Base-by-base conservation (phyloP, 495 filamentous ascomycete genomes). In the Staphylotrichum longicolle region DNA sequence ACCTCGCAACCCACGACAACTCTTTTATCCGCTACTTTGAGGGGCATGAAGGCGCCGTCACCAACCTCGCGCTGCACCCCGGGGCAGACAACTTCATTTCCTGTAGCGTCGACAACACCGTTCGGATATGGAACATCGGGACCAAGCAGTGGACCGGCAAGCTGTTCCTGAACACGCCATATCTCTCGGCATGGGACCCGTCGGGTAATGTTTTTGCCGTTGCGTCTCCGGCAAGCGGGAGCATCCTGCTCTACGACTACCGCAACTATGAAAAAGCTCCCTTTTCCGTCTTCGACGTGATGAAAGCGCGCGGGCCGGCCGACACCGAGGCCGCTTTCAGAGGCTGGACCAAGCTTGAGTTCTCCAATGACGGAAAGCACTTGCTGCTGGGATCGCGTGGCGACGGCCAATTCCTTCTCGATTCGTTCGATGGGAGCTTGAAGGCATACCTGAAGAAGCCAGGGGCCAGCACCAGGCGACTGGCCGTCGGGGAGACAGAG, bases 1-100 rank as follows among this genome's bases (percentile, higher is more conserved):
- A 96, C 72, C 85, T 99, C 44, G 90, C 91, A 8, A 90, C 93
- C 6, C 95, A 98, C 72, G 93, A 97, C 67, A 96, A 96, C 75
- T 86, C 85, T 35, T 99, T 93, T 69, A 85, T 98, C 60, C 88
- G 95, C 54, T 99, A 99, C 75, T 98, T 98, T 70, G 85, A 86
- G 33, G 94, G 92, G 48, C 94, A 97, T 75, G 87, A 87, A 33
- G 86, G 82, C 20, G 76, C 87, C 30, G 94, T 99, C 11, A 97
- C 93, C 30, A 87, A 78, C 57, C 79, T 99, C 11, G 79, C 88
- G 8, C 75, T 91, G 62, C 86, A 85, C 55, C 88, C 88, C 1
- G 85, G 88, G 33, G 83, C 83, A 62, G 94, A 99, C 72, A 84
- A 88, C 60, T 97, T 98, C 78, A 84, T 99, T 50, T 97, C 93